phyloP scores from a whole-genome alignment of 768 basidiomycete genomes.

The Boletellus ananas region DNA sequence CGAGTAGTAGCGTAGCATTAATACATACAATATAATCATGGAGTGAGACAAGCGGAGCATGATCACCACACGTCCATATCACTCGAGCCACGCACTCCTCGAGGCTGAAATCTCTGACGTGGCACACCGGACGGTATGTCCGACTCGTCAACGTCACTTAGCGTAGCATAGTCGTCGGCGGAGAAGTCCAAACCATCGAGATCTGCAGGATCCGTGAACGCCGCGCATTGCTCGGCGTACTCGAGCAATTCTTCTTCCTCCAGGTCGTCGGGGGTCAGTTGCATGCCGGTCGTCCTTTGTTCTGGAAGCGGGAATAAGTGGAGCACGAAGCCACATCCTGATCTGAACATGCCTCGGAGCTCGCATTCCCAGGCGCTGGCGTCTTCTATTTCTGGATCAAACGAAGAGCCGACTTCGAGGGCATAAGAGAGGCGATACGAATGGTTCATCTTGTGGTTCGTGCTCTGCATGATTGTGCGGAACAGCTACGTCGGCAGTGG shows the following conservation, averaged over 20 bases:
- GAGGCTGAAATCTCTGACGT: neutral
- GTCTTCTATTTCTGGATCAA: conserved; percentile 72
- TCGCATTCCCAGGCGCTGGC: conserved; percentile 57
- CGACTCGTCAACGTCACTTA: conserved; percentile 22
- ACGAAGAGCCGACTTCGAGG: conserved; percentile 68
- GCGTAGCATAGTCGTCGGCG: conserved; percentile 12
- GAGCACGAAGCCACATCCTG: neutral
- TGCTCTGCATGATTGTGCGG: conserved; percentile 56
- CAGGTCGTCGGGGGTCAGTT: conserved; percentile 42
- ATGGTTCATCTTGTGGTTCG: conserved; percentile 47
- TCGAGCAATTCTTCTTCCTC: conserved; percentile 56
- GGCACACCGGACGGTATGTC: neutral
- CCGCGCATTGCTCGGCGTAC: conserved; percentile 53
- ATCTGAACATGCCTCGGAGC: conserved; percentile 37
- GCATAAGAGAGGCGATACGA: conserved; percentile 62
- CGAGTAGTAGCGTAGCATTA: neutral
- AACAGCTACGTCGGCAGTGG: conserved; percentile 48
- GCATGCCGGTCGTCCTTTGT: conserved; percentile 1
- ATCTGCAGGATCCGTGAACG: conserved; percentile 47
- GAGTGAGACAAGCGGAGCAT: neutral
- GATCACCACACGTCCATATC: conserved; percentile 29
- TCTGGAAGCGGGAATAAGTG: conserved; percentile 7
- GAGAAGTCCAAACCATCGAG: conserved; percentile 38
- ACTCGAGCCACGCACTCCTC: neutral
- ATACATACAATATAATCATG: conserved; percentile 6